phyloP scores from a whole-genome alignment of 2,329 filamentous ascomycete genomes.

The Didymella glomerata region DNA sequence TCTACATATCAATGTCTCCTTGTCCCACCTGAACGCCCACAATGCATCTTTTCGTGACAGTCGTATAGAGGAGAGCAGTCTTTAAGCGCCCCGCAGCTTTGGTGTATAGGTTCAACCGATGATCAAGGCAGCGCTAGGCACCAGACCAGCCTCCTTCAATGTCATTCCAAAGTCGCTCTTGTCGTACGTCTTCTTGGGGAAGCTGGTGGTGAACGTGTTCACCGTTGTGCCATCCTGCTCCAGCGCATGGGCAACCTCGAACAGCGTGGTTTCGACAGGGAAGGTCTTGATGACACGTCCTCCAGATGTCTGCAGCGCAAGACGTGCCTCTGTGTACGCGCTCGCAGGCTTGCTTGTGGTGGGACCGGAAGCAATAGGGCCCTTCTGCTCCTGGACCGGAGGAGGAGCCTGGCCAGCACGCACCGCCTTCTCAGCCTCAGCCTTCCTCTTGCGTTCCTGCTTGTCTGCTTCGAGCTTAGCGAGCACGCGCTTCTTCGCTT shows the following conservation, averaged over 20 bases:
- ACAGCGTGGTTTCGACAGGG: constrained; percentile 87
- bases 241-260: constrained; percentile 85
- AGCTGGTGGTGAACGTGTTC: constrained; percentile 82
- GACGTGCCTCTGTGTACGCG: constrained; percentile 79
- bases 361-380: constrained; percentile 57
- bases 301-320: constrained; percentile 78
- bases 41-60: constrained; percentile 26
- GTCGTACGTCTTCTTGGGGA: constrained; percentile 82
- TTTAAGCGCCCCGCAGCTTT: neutral
- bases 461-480: constrained; percentile 96
- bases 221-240: constrained; percentile 75
- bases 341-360: constrained; percentile 69
- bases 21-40: constrained; percentile 19
- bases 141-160: constrained; percentile 87
- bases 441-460: constrained; percentile 83
- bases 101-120: constrained; percentile 56
- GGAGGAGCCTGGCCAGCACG: constrained; percentile 75
- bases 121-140: constrained; percentile 89
- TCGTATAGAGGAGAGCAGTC: neutral
- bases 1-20: neutral
- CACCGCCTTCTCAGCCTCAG: constrained; percentile 83
- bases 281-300: constrained; percentile 88
- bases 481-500: constrained; percentile 87
- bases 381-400: constrained; percentile 58
- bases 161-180: constrained; percentile 83